Evolutionary conservation across 2,329 filamentous ascomycete species (phyloP), one percentile per base, ranked within the genome.

Genomic region (Diaporthe helianthi): DNA sequence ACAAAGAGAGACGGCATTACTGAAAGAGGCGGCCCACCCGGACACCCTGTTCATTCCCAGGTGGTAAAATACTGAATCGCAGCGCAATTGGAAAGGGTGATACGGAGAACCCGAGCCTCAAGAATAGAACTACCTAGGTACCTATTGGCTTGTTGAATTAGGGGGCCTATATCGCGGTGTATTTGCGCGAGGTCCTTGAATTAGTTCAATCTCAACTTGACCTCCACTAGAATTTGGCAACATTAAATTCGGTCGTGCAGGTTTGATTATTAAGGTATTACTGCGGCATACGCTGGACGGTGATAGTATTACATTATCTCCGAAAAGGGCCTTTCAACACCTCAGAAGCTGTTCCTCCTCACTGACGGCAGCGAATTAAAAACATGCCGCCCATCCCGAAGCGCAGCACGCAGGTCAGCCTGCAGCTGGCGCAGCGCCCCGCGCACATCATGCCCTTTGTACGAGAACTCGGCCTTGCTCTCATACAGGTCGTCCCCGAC

Each of bases 341-440:
- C 29, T 52, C 41, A 67, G 44, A 67, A 67, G 33, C 65, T 67
- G 29, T 38, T 49, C 38, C 65, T 19, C 52, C 65, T 67, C 31
- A 29, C 10, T 10, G 17, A 17, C 1, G 41, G 52, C 19, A 38
- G 31, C 7, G 22, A 15, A 22, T 38, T 33, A 41, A 67, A 67
- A 9, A 67, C 65, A 12, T 67, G 65, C 65, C 65, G 52, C 22
- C 65, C 65, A 6, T 67, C 65, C 65, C 52, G 15, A 8, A 58
- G 4, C 1, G 65, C 65, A 49, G 65, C 65, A 2, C 65, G 65
- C 41, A 67, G 8, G 2, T 67, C 65, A 7, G 33, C 52, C 29
- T 10, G 52, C 10, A 67, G 24, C 36, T 17, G 44, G 2, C 65
- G 33, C 12, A 67, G 33, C 6, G 65, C 65, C 17, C 24, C 33